Conservation (phyloP, 805 yeast species). For the Pichia deserticola region DNA sequence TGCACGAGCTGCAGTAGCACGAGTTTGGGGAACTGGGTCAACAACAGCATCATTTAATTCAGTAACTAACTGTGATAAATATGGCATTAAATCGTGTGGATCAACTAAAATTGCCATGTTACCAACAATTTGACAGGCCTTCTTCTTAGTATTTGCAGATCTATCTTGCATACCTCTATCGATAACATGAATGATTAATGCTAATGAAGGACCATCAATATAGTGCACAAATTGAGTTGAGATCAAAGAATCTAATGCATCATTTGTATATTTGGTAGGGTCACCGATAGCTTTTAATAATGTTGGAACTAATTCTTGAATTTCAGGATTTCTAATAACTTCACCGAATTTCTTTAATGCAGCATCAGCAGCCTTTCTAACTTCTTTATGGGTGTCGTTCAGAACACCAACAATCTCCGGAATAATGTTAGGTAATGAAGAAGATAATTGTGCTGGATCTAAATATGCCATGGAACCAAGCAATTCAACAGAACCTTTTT, state of each 20-base stretch:
- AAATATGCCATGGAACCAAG: constrained; percentile 97
- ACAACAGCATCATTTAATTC: constrained; percentile 94
- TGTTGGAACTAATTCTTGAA: constrained; percentile 81
- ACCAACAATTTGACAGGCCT: constrained; percentile 97
- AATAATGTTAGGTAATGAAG: constrained; percentile 81
- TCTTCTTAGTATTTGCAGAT: constrained; percentile 85
- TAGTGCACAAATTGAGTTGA: constrained; percentile 94
- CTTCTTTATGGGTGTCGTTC: constrained; percentile 94
- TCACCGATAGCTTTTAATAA: constrained; percentile 91
- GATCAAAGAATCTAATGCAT: constrained; percentile 76
- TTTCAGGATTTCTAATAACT: constrained; percentile 95
- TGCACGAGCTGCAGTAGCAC: constrained; percentile 97
- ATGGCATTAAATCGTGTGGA: constrained; percentile 75
- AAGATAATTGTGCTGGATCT: constrained; percentile 88
- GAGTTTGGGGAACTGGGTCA: constrained; percentile 94
- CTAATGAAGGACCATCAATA: constrained; percentile 96
- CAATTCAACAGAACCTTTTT: constrained; percentile 92
- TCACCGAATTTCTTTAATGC: constrained; percentile 90
- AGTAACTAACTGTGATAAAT: constrained; percentile 64
- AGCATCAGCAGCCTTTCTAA: constrained; percentile 88
- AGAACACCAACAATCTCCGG: constrained; percentile 95
- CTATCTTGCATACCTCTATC: constrained; percentile 94
- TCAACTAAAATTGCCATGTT: constrained; percentile 97
- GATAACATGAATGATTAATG: constrained; percentile 87
- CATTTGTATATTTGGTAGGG: constrained; percentile 85